Evolutionary conservation across 2,329 filamentous ascomycete species (phyloP).

Genomic region (Sclerotiophoma versabilis): DNA sequence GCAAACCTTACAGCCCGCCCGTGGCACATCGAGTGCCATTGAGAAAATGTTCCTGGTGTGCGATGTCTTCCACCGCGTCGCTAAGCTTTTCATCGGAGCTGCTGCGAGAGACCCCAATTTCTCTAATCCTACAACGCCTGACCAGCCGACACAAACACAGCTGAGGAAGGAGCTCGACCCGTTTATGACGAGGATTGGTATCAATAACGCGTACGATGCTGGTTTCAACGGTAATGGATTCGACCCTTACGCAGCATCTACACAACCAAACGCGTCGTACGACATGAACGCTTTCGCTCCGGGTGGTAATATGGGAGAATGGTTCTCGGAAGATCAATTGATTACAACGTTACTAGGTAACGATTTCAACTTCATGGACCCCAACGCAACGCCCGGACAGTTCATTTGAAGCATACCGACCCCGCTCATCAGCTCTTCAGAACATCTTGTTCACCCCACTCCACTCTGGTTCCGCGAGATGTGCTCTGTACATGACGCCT

Average conservation of each 20-base stretch:
- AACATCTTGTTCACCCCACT: constrained; percentile 42
- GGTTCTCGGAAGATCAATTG: constrained; percentile 21
- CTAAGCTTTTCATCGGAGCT: constrained; percentile 17
- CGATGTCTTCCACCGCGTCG: constrained; percentile 17
- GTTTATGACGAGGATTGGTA: constrained; percentile 20
- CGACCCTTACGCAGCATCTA: background rate
- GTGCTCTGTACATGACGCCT: constrained; percentile 35
- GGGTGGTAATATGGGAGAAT: constrained; percentile 17
- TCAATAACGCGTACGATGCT: constrained; percentile 8
- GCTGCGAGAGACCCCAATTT: constrained; percentile 4
- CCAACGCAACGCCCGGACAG: constrained; percentile 5
- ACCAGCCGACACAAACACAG: constrained; percentile 7
- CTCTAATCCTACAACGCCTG: constrained; percentile 10
- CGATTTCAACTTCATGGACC: constrained; percentile 19
- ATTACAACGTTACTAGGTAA: constrained; percentile 19
- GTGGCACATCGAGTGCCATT: constrained; percentile 11
- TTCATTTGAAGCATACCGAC: constrained; percentile 2
- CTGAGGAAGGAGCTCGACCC: constrained; percentile 19
- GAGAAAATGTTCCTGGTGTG: constrained; percentile 20
- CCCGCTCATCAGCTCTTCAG: too few relatives aligned
- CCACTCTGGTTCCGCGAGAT: constrained; percentile 38
- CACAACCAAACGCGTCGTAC: background rate
- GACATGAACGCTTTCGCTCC: constrained; percentile 7
- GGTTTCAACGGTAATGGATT: background rate
- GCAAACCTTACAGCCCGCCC: constrained; percentile 14